Conservation (phyloP, 352 stramenopile species). For the Thraustochytrium sp. region DNA sequence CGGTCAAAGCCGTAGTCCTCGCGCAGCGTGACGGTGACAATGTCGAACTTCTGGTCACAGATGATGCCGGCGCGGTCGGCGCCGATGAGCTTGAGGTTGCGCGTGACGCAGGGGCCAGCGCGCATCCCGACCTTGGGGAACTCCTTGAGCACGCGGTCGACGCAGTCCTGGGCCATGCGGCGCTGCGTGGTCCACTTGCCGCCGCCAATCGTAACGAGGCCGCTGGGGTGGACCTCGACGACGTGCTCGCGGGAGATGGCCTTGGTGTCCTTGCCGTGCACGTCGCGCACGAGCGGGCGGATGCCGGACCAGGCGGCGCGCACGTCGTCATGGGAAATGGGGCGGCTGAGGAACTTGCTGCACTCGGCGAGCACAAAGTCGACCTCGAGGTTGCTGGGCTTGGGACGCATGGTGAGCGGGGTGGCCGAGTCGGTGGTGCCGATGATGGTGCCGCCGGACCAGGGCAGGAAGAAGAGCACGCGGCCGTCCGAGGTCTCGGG, state of each 20-base stretch:
- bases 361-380: slow-evolving; percentile 88
- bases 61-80: slow-evolving; percentile 83
- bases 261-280: slow-evolving; percentile 63
- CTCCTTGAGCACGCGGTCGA: slow-evolving; percentile 76
- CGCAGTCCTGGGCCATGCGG: slow-evolving; percentile 87
- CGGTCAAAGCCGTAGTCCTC: slow-evolving; percentile 86
- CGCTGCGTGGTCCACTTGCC: slow-evolving; percentile 96
- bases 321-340: slow-evolving; percentile 80
- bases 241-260: slow-evolving; percentile 87
- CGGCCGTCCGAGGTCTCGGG: slow-evolving; percentile 88
- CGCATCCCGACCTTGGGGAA: slow-evolving; percentile 61
- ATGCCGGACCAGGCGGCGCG: slow-evolving; percentile 91
- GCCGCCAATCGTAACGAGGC: slow-evolving; percentile 87
- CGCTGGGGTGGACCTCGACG: slow-evolving; percentile 76
- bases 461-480: slow-evolving; percentile 89
- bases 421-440: slow-evolving; percentile 70
- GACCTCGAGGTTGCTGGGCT: slow-evolving; percentile 79
- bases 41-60: slow-evolving; percentile 92
- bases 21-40: slow-evolving; percentile 81
- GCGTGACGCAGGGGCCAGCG: slow-evolving; percentile 42
- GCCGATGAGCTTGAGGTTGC: slow-evolving; percentile 71
- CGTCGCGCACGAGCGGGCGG: slow-evolving; percentile 82
- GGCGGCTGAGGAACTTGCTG: slow-evolving; percentile 53
- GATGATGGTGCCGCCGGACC: slow-evolving; percentile 59
- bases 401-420: slow-evolving; percentile 87